Evolutionary conservation across 2,329 filamentous ascomycete genomes (phyloP), one percentile per base, ranked within the genome.

Genomic region (Ophiostoma ulmi): DNA sequence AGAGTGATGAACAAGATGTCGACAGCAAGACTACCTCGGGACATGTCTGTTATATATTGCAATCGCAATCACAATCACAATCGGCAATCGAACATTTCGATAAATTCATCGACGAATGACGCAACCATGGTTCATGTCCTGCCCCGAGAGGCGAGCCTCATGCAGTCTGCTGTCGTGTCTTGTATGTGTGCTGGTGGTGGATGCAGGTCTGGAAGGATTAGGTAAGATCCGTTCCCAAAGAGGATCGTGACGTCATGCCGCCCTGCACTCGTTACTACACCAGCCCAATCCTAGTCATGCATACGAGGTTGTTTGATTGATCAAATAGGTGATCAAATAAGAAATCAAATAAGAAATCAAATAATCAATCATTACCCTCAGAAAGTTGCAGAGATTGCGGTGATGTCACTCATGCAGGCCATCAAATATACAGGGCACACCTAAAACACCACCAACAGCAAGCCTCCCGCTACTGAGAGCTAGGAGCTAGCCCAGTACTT

Each of bases 371-470:
- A 48, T n/a, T 17, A 48, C 1, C 41, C 7, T 20, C 2, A 48
- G 17, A 7, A n/a, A 48, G 22, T 8, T 22, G 3, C 22, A 26
- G 11, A 31, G 44, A 39, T 39, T 20, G 44, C 44, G 44, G 52
- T 58, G 52, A 58, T 58, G 52, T 58, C 52, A 58, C 52, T 58
- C 22, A 26, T 58, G 52, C 52, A 58, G 22, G n/a, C 52, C 52
- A 26, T 26, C 52, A 58, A 11, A 58, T 11, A 58, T 26, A 58
- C 52, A 26, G n/a, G 52, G 52, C 52, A 48, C 44, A 20, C 44
- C 44, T 31, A 58, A 26, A 26, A 58, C 52, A 44, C 31, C 31
- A 31, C 2, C 31, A 48, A 5, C 17, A 5, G 17, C 44, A 20
- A 48, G 44, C 17, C 44, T 8, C 31, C 17, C 44, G 44, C 44